Percentiles rank a stretch among this genome's conserved stretches.
These are phyloP conservation scores for Carallia brachiata DNA, from an alignment of 345 rosid species.

Conservation along the genomic window DNA sequence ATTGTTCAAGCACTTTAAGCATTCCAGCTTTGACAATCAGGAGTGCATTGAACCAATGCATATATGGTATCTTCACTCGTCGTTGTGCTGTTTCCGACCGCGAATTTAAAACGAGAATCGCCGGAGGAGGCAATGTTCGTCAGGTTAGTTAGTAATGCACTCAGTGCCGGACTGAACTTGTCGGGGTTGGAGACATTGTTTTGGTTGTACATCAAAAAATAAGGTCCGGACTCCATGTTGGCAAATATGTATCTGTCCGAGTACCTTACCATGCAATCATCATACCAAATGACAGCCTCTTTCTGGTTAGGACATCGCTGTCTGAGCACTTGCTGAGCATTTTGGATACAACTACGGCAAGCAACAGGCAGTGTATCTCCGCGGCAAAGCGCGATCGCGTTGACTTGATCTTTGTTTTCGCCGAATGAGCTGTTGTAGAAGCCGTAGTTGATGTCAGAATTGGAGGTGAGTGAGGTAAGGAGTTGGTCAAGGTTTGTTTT, in stretches of 20 bases:
- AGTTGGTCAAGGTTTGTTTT: constrained; percentile 12
- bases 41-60: constrained; percentile 46
- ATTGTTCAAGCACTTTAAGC: constrained; percentile 18
- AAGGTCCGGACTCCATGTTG: neutral
- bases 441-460: neutral
- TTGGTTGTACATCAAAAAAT: neutral
- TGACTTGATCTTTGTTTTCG: constrained; percentile 24
- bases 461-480: constrained; percentile 11
- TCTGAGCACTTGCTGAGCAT: constrained; percentile 21
- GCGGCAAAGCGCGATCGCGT: constrained; percentile 38
- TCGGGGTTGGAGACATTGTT: constrained; percentile 10
- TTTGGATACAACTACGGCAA: constrained; percentile 34
- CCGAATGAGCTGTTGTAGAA: neutral
- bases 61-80: constrained; percentile 11
- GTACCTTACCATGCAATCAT: constrained; percentile 27
- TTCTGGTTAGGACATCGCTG: constrained; percentile 20
- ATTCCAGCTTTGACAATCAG: constrained; percentile 22
- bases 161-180: constrained; percentile 17
- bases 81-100: neutral
- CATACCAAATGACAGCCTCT: constrained; percentile 38
- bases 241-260: constrained; percentile 10
- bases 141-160: constrained; percentile 12
- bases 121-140: constrained; percentile 20
- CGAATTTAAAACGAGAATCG: constrained; percentile 20
- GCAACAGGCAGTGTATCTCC: constrained; percentile 35